Conservation (phyloP, 2,329 filamentous ascomycete species). For the Lithohypha guttulata region DNA sequence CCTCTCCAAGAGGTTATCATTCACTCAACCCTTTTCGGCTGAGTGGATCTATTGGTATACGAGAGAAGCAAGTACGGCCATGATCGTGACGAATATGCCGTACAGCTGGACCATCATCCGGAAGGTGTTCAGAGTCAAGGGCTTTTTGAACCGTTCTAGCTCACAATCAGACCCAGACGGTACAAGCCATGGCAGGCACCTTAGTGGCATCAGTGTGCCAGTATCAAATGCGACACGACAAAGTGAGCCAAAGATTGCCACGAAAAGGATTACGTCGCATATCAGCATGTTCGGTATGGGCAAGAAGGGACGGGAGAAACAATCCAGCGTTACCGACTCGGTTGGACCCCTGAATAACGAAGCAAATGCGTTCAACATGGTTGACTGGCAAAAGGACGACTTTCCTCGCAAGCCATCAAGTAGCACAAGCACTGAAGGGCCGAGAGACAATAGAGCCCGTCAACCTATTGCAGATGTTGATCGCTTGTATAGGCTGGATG, state of each 20-base stretch:
- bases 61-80: constrained; percentile 47
- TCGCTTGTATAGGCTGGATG: constrained; percentile 20
- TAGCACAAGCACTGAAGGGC: constrained; percentile 13
- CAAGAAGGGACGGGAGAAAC: background rate
- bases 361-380: background rate
- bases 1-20: constrained; percentile 53
- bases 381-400: constrained; percentile 3
- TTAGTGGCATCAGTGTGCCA: background rate
- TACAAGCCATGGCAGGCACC: background rate
- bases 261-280: background rate
- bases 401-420: constrained; percentile 3
- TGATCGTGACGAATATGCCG: constrained; percentile 51
- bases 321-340: background rate
- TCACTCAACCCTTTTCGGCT: constrained; percentile 44
- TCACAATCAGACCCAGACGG: background rate
- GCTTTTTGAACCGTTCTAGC: constrained; percentile 21
- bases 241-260: background rate
- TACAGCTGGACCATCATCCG: constrained; percentile 49
- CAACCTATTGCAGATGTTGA: constrained; percentile 16
- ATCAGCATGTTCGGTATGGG: background rate
- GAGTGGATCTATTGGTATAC: constrained; percentile 52
- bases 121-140: constrained; percentile 31
- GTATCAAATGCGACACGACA: background rate
- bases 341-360: background rate
- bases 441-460: constrained; percentile 8